These are phyloP conservation scores for Eleusine indica DNA, from an alignment of 176 grass and related monocot species.

Conservation along the genomic window DNA sequence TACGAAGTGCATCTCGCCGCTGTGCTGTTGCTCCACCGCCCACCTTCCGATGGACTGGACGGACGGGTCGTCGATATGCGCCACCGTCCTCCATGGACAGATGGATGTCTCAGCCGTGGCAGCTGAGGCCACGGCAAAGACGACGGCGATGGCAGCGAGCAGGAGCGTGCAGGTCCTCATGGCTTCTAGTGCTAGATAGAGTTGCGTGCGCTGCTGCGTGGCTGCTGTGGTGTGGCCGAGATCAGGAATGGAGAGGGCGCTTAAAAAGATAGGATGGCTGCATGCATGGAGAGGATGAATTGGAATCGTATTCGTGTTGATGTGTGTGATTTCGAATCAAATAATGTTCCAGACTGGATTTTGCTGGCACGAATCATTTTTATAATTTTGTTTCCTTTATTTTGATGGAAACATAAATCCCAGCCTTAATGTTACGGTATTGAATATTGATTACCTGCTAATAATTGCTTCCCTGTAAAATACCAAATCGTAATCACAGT, in stretches of 20 bases:
- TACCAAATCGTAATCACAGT: too few relatives aligned
- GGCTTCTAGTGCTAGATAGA: not conserved
- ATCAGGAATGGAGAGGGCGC: not conserved
- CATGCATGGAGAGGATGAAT: too few relatives aligned
- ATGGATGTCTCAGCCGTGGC: not conserved
- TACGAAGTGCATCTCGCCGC: not conserved
- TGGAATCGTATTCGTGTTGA: too few relatives aligned
- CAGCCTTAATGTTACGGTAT: too few relatives aligned
- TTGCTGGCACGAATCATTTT: too few relatives aligned
- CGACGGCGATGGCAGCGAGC: too few relatives aligned
- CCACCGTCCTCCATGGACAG: not conserved
- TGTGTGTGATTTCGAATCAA: too few relatives aligned
- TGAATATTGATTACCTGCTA: too few relatives aligned
- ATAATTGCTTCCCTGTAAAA: too few relatives aligned
- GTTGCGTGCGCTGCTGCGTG: not conserved
- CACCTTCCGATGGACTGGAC: not conserved
- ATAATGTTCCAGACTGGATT: too few relatives aligned
- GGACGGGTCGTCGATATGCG: not conserved
- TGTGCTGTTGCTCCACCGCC: not conserved
- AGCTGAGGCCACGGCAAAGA: not conserved
- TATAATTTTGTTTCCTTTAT: too few relatives aligned
- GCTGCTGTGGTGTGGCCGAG: not conserved
- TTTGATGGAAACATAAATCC: too few relatives aligned
- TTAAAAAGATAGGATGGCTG: not conserved
- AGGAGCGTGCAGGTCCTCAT: not conserved